These are phyloP conservation scores for Trypanosoma lewisi DNA, from an alignment of 208 protist species.

Conservation along the genomic window DNA sequence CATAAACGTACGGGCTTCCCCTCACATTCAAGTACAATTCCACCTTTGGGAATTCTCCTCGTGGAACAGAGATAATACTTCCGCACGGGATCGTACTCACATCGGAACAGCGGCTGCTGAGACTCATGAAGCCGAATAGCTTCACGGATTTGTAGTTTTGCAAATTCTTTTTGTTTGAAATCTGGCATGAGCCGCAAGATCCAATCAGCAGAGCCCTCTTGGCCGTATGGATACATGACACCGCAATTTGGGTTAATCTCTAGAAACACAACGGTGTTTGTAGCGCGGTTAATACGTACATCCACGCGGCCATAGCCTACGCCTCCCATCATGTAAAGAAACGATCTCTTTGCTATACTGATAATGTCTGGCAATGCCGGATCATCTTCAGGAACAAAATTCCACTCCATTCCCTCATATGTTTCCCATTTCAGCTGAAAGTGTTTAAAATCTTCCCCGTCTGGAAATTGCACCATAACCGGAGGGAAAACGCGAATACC, in stretches of 20 bases:
- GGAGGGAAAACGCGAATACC: constrained; percentile 82
- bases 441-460: constrained; percentile 89
- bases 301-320: constrained; percentile 87
- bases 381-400: constrained; percentile 51
- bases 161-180: constrained; percentile 81
- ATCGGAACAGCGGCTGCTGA: constrained; percentile 48
- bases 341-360: constrained; percentile 62
- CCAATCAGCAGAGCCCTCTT: constrained; percentile 88
- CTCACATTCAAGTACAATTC: constrained; percentile 68
- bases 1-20: constrained; percentile 60
- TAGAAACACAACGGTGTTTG: constrained; percentile 72
- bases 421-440: constrained; percentile 90
- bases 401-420: constrained; percentile 89
- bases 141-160: constrained; percentile 73
- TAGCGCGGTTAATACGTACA: constrained; percentile 72
- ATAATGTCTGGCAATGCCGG: constrained; percentile 67
- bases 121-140: constrained; percentile 39
- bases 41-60: constrained; percentile 50
- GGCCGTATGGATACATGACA: constrained; percentile 86
- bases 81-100: constrained; percentile 46
- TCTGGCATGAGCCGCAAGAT: constrained; percentile 66
- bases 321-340: constrained; percentile 88
- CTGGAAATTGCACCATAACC: constrained; percentile 75
- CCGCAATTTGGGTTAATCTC: constrained; percentile 93
- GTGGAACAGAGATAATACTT: constrained; percentile 71